Evolutionary conservation across 1,139 yeast genomes (phyloP).

Genomic region (Hemisphaericaspora xylanilytica): DNA sequence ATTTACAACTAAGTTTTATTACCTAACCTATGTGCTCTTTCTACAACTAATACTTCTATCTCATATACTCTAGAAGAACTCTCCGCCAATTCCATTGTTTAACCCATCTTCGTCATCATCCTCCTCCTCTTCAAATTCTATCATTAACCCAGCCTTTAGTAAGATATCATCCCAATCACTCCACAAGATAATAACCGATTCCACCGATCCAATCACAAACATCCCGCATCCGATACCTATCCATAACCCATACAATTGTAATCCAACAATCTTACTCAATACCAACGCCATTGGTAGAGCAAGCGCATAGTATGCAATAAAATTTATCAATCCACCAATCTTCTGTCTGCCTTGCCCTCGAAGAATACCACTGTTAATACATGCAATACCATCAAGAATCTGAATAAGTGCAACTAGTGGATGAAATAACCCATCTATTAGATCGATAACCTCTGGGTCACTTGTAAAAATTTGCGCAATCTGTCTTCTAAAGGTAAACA

Average conservation of each 20-base stretch:
- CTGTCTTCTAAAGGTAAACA: constrained; percentile 50
- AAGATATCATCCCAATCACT: constrained; percentile 45
- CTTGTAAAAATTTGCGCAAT: constrained; percentile 70
- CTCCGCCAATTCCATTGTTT: neutral
- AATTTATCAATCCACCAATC: constrained; percentile 76
- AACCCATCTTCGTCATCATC: constrained; percentile 21
- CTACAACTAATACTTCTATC: no score
- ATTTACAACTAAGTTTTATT: no score
- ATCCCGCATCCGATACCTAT: constrained; percentile 80
- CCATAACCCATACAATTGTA: constrained; percentile 77
- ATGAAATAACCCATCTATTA: constrained; percentile 47
- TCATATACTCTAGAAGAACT: neutral
- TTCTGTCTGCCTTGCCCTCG: constrained; percentile 87
- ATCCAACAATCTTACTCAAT: constrained; percentile 54
- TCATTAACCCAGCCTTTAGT: constrained; percentile 26
- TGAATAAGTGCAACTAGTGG: constrained; percentile 76
- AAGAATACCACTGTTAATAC: constrained; percentile 79
- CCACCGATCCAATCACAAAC: constrained; percentile 63
- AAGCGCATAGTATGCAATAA: constrained; percentile 67
- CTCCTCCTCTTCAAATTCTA: constrained; percentile 22
- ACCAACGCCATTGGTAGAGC: constrained; percentile 64
- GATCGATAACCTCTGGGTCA: constrained; percentile 60
- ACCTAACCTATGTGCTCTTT: no score
- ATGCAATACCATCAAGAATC: constrained; percentile 76
- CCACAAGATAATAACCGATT: constrained; percentile 39